Evolutionary conservation across 352 stramenopile genomes (phyloP).

Genomic region (Phytopythium oedochilum): DNA sequence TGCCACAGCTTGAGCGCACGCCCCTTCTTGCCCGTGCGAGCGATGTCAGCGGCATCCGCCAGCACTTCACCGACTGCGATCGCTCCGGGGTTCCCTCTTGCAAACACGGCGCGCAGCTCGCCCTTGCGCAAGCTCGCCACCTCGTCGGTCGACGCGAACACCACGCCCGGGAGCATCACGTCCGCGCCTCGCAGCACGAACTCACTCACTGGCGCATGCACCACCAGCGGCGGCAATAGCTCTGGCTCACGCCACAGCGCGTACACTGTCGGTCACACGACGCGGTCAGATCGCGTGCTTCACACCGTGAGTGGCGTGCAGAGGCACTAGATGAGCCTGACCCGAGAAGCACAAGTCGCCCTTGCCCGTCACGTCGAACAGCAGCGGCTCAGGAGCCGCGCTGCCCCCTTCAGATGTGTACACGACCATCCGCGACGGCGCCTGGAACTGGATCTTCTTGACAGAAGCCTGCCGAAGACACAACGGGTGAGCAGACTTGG

Average conservation of each 20-base stretch:
- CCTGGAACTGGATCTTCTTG: constrained; percentile 78
- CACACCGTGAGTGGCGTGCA: too few species aligned
- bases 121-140: constrained; percentile 53
- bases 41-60: constrained; percentile 54
- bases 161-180: constrained; percentile 80
- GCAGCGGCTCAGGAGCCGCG: constrained; percentile 38
- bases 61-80: constrained; percentile 79
- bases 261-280: constrained; percentile 38
- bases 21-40: constrained; percentile 57
- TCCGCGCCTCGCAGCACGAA: constrained; percentile 78
- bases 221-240: constrained; percentile 49
- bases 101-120: constrained; percentile 61
- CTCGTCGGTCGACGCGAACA: constrained; percentile 53
- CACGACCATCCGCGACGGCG: constrained; percentile 65
- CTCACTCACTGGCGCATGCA: constrained; percentile 78
- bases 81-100: constrained; percentile 66
- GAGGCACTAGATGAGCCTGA: background rate
- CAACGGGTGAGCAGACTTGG: background rate
- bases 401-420: constrained; percentile 48
- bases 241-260: constrained; percentile 48
- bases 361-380: constrained; percentile 74
- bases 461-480: constrained; percentile 21
- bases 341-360: constrained; percentile 48
- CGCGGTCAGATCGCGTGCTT: too few species aligned
- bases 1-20: constrained; percentile 65